These are phyloP conservation scores for Penicillium cosmopolitanum DNA, from an alignment of 495 filamentous ascomycete genomes.

Conservation along the genomic window DNA sequence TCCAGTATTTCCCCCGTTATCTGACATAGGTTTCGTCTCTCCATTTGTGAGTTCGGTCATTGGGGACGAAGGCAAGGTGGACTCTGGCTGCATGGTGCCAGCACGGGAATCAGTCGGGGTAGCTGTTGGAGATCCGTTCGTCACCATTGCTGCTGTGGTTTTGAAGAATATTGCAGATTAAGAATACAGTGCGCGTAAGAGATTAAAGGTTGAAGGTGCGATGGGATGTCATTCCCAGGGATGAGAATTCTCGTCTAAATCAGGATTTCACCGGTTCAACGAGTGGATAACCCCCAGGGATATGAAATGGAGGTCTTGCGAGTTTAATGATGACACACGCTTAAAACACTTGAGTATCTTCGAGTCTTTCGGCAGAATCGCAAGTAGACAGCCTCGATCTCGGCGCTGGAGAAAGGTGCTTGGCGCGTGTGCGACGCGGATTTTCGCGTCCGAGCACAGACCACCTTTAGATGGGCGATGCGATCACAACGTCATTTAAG, in stretches of 20 bases:
- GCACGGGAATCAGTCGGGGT: slow-evolving; percentile 38
- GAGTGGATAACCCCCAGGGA: slow-evolving; percentile 15
- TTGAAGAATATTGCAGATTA: not conserved
- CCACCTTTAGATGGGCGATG: slow-evolving; percentile 36
- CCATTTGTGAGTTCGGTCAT: slow-evolving; percentile 26
- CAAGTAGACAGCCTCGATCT: not conserved
- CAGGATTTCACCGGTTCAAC: not conserved
- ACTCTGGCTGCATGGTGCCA: slow-evolving; percentile 37
- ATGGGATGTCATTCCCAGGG: slow-evolving; percentile 27
- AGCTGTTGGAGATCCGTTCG: slow-evolving; percentile 35
- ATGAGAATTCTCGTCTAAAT: slow-evolving; percentile 6
- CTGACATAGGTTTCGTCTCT: slow-evolving; percentile 22
- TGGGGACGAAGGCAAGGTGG: slow-evolving; percentile 51
- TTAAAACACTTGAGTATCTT: not conserved
- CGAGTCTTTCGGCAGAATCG: not conserved
- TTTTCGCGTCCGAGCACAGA: slow-evolving; percentile 38
- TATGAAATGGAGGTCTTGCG: not conserved
- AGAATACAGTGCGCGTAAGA: not conserved
- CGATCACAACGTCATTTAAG: not conserved
- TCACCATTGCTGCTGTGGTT: slow-evolving; percentile 30
- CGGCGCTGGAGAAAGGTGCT: not conserved
- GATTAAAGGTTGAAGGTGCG: slow-evolving; percentile 13
- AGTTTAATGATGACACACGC: not conserved
- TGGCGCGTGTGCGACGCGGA: slow-evolving; percentile 20
- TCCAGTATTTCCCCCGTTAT: slow-evolving; percentile 13